phyloP scores from a whole-genome alignment of 176 grass and related monocot species.

The Carex pumila region DNA sequence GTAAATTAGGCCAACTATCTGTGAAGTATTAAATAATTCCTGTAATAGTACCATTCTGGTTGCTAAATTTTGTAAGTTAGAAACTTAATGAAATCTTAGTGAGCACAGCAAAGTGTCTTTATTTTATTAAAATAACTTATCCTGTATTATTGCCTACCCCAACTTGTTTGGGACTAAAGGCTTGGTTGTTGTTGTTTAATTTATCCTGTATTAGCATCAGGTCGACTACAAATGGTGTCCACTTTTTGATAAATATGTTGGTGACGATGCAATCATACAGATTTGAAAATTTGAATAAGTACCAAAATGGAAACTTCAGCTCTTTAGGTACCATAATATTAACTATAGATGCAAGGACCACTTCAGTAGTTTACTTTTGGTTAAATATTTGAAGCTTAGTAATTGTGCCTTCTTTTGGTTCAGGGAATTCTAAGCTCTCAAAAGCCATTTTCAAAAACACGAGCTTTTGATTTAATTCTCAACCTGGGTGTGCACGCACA shows the following conservation, averaged over 20 bases:
- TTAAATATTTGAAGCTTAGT: background rate
- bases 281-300: background rate
- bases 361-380: background rate
- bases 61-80: background rate
- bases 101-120: too few relatives aligned
- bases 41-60: background rate
- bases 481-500: slow-evolving; percentile 95
- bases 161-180: too few relatives aligned
- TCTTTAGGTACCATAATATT: background rate
- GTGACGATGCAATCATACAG: slow-evolving; percentile 17
- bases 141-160: background rate
- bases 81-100: slow-evolving; percentile 3
- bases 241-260: background rate
- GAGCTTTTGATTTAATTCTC: slow-evolving; percentile 93
- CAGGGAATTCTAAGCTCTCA: slow-evolving; percentile 90
- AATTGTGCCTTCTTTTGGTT: slow-evolving; percentile 16
- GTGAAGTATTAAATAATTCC: background rate
- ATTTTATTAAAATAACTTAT: background rate
- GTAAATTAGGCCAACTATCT: background rate
- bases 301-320: background rate
- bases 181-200: background rate
- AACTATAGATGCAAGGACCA: background rate
- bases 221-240: background rate
- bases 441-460: slow-evolving; percentile 64
- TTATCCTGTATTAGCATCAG: background rate